These are phyloP conservation scores for Amphirosellinia nigrospora DNA, from an alignment of 495 filamentous ascomycete genomes.

Conservation along the genomic window DNA sequence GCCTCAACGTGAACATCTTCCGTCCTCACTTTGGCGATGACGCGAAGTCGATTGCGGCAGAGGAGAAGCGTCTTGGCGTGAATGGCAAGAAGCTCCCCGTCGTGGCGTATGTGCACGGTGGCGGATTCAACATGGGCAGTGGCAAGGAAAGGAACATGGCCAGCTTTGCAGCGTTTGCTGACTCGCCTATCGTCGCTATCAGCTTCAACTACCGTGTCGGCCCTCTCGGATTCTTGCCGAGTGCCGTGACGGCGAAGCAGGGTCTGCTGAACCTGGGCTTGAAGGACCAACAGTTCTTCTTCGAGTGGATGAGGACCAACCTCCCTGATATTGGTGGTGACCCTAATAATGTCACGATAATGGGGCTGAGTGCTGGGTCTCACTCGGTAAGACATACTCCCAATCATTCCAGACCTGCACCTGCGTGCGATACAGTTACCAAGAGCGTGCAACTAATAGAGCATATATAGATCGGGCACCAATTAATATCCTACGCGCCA, in stretches of 20 bases:
- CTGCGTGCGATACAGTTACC: background rate
- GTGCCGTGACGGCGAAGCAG: constrained; percentile 56
- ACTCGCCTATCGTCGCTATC: constrained; percentile 61
- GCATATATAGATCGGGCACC: constrained; percentile 64
- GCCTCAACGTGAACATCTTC: constrained; percentile 59
- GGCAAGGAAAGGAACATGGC: constrained; percentile 54
- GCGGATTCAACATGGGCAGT: constrained; percentile 56
- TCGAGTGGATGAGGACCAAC: constrained; percentile 71
- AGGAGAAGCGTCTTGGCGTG: constrained; percentile 32
- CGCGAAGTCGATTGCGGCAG: constrained; percentile 31
- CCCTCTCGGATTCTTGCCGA: constrained; percentile 70
- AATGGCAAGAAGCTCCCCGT: constrained; percentile 58
- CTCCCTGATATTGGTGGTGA: constrained; percentile 68
- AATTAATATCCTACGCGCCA: constrained; percentile 60
- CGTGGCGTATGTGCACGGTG: constrained; percentile 64
- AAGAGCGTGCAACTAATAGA: constrained; percentile 15
- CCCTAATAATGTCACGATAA: constrained; percentile 65
- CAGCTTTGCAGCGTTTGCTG: constrained; percentile 60
- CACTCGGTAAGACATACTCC: constrained; percentile 54
- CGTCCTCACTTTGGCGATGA: constrained; percentile 44
- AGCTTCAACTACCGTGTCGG: constrained; percentile 75
- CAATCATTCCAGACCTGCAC: constrained; percentile 34
- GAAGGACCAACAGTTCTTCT: constrained; percentile 67
- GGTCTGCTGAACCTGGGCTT: constrained; percentile 70
- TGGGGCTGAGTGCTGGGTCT: constrained; percentile 71